These are phyloP conservation scores for Tuber indicum DNA, from an alignment of 495 filamentous ascomycete genomes.

Conservation along the genomic window DNA sequence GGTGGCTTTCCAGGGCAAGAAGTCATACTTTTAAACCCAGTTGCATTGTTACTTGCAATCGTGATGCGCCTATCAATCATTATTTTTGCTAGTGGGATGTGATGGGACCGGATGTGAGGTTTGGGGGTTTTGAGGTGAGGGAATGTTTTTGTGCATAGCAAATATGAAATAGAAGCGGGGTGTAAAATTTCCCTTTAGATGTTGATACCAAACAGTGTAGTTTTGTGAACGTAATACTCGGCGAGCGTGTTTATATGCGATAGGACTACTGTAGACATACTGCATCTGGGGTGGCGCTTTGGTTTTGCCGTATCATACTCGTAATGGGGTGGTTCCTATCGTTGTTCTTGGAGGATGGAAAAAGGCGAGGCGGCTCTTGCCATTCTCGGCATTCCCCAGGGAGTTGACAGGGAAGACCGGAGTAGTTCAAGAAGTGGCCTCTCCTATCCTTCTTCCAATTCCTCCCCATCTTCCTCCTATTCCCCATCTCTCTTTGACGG, in stretches of 20 bases:
- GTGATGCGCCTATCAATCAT: not conserved
- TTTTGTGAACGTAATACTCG: not conserved
- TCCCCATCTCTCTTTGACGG: not conserved
- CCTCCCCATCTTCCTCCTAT: not conserved
- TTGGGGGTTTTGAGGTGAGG: not conserved
- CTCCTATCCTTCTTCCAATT: conserved; percentile 4
- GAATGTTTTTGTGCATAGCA: not conserved
- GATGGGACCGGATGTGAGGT: not conserved
- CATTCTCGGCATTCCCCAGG: not conserved
- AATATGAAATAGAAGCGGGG: not conserved
- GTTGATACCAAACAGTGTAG: not conserved
- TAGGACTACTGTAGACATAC: not conserved
- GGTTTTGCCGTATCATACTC: not conserved
- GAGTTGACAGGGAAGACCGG: not conserved
- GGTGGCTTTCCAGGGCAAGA: conserved; percentile 36
- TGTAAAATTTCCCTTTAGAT: not conserved
- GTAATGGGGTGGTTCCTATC: not conserved
- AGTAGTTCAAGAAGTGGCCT: not conserved
- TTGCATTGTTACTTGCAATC: not conserved
- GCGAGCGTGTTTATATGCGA: not conserved
- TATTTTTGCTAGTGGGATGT: not conserved
- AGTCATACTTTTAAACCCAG: conserved; percentile 31
- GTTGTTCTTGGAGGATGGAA: not conserved
- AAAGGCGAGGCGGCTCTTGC: not conserved
- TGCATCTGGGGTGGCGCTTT: not conserved